Percentiles rank a stretch among this genome's conserved stretches.
Conservation (phyloP, 2,329 filamentous ascomycete genomes). For the Xylariaceae sp. region DNA sequence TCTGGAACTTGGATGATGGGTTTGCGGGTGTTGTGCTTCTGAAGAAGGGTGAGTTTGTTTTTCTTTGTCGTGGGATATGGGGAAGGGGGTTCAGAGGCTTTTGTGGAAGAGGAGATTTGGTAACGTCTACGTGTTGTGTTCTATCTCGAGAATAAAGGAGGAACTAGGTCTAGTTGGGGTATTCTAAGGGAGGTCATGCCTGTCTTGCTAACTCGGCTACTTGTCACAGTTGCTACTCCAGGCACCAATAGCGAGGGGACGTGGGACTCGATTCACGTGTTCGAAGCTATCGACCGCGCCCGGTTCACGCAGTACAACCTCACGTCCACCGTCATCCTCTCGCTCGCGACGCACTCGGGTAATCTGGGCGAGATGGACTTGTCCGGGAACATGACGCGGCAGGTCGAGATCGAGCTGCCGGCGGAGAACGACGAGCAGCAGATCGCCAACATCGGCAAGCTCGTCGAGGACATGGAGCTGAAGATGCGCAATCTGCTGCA, state of each 20-base stretch:
- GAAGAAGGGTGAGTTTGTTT: conserved; percentile 71
- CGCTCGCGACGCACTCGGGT: conserved; percentile 61
- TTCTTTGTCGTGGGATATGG: no score
- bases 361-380: conserved; percentile 82
- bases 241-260: conserved; percentile 67
- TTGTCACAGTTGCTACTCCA: conserved; percentile 56
- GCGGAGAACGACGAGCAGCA: conserved; percentile 89
- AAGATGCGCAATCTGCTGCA: conserved; percentile 98
- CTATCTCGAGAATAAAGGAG: background rate
- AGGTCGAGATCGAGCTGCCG: conserved; percentile 86
- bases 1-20: conserved; percentile 97
- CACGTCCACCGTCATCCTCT: conserved; percentile 92
- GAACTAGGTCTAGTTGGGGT: background rate
- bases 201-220: conserved; percentile 1
- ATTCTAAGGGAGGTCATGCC: background rate
- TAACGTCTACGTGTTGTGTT: background rate
- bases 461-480: conserved; percentile 99
- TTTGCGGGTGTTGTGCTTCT: conserved; percentile 93
- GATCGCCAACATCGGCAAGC: conserved; percentile 87
- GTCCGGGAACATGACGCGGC: conserved; percentile 95
- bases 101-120: background rate
- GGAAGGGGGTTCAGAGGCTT: no score
- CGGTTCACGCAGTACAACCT: conserved; percentile 95
- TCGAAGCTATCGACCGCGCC: conserved; percentile 90
- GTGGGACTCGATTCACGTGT: conserved; percentile 99